Percentiles rank a stretch among this genome's conserved stretches.
Evolutionary conservation across 75 land plant genomes (phyloP).

Genomic region (Cupressus sempervirens): DNA sequence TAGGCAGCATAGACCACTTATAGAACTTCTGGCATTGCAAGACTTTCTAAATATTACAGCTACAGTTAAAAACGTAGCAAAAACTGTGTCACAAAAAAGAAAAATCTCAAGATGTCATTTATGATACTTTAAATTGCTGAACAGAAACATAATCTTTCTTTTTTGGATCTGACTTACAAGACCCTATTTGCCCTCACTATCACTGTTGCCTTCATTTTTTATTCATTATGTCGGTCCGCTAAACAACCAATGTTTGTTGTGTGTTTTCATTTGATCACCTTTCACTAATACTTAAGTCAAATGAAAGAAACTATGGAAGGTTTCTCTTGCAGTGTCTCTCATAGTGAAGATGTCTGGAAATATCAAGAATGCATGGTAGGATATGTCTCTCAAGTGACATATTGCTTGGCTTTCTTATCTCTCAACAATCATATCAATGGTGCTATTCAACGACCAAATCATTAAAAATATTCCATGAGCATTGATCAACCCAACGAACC

Average conservation of each 20-base stretch:
- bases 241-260: neutral
- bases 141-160: neutral
- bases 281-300: neutral
- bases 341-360: neutral
- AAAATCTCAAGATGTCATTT: neutral
- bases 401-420: neutral
- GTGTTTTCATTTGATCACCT: neutral
- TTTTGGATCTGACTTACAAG: neutral
- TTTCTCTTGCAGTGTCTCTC: neutral
- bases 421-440: neutral
- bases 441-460: neutral
- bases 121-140: neutral
- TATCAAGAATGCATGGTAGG: neutral
- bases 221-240: neutral
- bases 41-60: neutral
- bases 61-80: neutral
- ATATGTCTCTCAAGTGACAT: neutral
- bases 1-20: neutral
- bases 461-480: neutral
- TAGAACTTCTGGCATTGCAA: neutral
- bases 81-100: neutral
- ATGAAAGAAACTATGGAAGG: neutral
- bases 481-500: neutral
- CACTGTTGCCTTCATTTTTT: too few relatives aligned
- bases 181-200: neutral